These are phyloP conservation scores for Hsuehochloa calcarea DNA, from an alignment of 176 grass and related monocot species.

Conservation along the genomic window DNA sequence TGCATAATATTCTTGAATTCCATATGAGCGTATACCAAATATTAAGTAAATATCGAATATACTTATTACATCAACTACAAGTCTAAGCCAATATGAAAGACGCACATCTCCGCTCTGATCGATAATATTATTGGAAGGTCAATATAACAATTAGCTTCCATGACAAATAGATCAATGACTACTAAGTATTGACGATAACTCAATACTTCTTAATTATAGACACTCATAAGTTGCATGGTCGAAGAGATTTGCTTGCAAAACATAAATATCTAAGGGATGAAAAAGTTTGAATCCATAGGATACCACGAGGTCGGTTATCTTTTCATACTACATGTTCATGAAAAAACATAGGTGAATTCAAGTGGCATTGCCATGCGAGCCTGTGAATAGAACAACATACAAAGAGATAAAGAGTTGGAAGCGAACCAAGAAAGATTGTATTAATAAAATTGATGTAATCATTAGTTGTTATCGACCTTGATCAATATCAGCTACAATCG, in stretches of 20 bases:
- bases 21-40: not conserved
- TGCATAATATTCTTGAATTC: not conserved
- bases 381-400: constrained; percentile 53
- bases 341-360: constrained; percentile 95
- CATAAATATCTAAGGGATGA: not conserved
- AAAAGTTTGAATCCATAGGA: not conserved
- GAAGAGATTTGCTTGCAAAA: not conserved
- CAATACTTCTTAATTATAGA: not conserved
- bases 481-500: constrained; percentile 79
- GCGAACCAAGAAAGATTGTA: not conserved
- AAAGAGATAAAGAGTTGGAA: constrained; percentile 5
- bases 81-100: not conserved
- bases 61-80: not conserved
- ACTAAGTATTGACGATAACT: not conserved
- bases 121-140: not conserved
- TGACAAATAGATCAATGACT: not conserved
- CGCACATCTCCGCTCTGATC: not conserved
- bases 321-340: constrained; percentile 90
- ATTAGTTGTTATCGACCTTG: constrained; percentile 54
- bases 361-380: constrained; percentile 98
- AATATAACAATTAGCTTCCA: not conserved
- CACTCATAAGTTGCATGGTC: not conserved
- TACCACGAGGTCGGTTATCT: not conserved
- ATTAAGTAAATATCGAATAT: not conserved
- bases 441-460: not conserved